Base-by-base conservation (phyloP, 2,329 filamentous ascomycete genomes). In the Aspergillus transmontanensis region DNA sequence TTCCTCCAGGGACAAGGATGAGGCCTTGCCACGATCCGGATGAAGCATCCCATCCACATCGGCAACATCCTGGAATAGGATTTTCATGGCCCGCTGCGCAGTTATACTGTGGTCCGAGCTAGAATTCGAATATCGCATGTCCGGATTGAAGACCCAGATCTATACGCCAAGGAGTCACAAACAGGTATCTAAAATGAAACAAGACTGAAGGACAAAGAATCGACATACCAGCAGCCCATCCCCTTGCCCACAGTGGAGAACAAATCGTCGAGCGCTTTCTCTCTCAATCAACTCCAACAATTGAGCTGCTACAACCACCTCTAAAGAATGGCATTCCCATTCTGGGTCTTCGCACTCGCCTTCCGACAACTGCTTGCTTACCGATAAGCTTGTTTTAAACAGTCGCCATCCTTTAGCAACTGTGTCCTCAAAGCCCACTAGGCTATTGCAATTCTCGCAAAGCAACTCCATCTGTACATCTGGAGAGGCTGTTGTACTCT, bases 81-180 rank as follows among this genome's bases (percentile, higher is more conserved):
- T 76, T 67, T 88, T 89, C 76, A 86, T 81, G 1, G 84, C 85
- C n/a, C 84, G 80, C 55, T 77, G 76, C 3, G 74, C 69, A 50
- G 81, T 76, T 10, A 75, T 68, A 41, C 60, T 73, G 11, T 72
- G 62, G 1, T 70, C 63, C 11, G 66, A n/a, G 50, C 68, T 71
- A 11, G 81, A 82, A 11, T 80, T 84, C 1, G 86, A 86, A 66
- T 87, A 85, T 57, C 81, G 80, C 46, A 89, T 78, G 62, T 87
- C 83, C 0, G 86, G 85, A 9, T 87, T 86, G 74, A 89, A 89
- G 59, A 86, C 78, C 87, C 86, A 89, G 32, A 88, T 66, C 74
- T 85, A 53, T 46, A 56, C 60, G 32, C 7, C 19, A 11, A 21
- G 62, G 16, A 59, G 36, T n/a, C 36, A 43, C 30, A 54, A 21